Conservation (phyloP, 2,329 filamentous ascomycete genomes). For the Pyrenophora teres region DNA sequence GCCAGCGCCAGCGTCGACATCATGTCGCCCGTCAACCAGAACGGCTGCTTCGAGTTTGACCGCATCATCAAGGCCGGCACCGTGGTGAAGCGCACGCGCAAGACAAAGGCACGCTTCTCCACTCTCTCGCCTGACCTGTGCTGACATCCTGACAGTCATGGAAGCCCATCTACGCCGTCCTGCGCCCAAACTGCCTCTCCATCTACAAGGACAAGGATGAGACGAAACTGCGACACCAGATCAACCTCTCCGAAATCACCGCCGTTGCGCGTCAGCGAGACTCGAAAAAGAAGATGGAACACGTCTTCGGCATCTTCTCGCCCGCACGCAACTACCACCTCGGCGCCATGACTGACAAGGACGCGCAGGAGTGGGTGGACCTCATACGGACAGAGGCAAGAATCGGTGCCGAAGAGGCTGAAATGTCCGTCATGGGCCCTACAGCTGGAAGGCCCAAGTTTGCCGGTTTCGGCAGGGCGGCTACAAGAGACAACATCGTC, state of each 20-base stretch:
- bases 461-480: conserved; percentile 46
- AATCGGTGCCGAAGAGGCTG: conserved; percentile 80
- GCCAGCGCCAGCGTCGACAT: conserved; percentile 58
- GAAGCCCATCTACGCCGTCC: conserved; percentile 87
- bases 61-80: conserved; percentile 88
- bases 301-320: conserved; percentile 92
- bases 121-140: not conserved
- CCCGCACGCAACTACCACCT: conserved; percentile 91
- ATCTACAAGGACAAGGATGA: conserved; percentile 93
- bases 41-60: conserved; percentile 95
- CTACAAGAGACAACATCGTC: conserved; percentile 34
- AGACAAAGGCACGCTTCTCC: conserved; percentile 63
- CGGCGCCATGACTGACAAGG: conserved; percentile 72
- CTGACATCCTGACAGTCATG: conserved; percentile 66
- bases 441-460: conserved; percentile 57
- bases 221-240: conserved; percentile 84
- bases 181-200: conserved; percentile 86
- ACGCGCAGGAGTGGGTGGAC: conserved; percentile 85
- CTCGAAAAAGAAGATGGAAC: conserved; percentile 81
- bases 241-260: conserved; percentile 86
- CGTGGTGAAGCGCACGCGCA: conserved; percentile 85
- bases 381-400: conserved; percentile 78
- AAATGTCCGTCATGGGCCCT: conserved; percentile 75
- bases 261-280: conserved; percentile 88
- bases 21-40: conserved; percentile 87